Conservation (phyloP, 805 yeast genomes). For the Suhomyces pyralidae region DNA sequence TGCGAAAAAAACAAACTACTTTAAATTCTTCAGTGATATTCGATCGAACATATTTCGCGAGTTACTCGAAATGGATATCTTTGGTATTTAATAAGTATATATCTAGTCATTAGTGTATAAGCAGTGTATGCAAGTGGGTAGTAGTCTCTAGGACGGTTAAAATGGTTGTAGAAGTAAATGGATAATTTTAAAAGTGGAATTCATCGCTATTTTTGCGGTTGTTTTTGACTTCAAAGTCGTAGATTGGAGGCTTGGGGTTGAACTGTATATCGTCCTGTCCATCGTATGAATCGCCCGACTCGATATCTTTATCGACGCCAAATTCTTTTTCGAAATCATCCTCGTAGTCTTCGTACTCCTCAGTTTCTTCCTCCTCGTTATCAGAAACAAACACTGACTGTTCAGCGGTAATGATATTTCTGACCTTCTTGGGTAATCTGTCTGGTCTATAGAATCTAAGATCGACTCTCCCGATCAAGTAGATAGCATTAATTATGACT, state of each 20-base stretch:
- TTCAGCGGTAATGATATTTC: slow-evolving; percentile 42
- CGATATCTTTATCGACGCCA: background rate
- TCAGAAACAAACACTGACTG: slow-evolving; percentile 22
- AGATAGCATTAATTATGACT: slow-evolving; percentile 51
- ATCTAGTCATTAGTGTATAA: background rate
- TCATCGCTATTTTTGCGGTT: background rate
- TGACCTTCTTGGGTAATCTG: slow-evolving; percentile 38
- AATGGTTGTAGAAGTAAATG: background rate
- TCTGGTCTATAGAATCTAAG: slow-evolving; percentile 81
- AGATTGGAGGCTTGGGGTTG: background rate
- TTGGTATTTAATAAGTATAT: background rate
- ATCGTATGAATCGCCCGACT: background rate
- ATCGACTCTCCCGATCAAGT: slow-evolving; percentile 65
- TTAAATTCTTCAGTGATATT: background rate
- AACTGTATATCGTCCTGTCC: background rate
- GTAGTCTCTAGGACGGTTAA: background rate
- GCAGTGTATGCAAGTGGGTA: background rate
- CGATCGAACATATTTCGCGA: too few relatives aligned
- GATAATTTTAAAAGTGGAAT: background rate
- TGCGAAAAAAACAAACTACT: background rate
- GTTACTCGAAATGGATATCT: background rate
- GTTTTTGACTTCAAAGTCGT: background rate
- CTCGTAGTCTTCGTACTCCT: background rate
- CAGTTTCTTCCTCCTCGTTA: slow-evolving; percentile 4
- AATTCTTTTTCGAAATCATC: background rate